Percentiles rank a stretch among this genome's conserved stretches.
Evolutionary conservation across 2,329 filamentous ascomycete genomes (phyloP).

Genomic region (Proliferodiscus dingleyae): DNA sequence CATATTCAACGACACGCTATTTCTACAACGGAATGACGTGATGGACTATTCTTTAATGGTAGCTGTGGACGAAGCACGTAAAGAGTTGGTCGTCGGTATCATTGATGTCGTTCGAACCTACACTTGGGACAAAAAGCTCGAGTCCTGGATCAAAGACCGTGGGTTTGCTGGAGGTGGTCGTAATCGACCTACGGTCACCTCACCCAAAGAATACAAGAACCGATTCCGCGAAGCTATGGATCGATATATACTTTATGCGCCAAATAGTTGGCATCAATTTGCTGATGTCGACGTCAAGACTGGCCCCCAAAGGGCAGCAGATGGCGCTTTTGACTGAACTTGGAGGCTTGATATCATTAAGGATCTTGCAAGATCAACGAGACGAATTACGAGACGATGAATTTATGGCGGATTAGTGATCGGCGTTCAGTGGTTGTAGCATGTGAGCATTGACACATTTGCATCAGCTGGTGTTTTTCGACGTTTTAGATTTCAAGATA

Average conservation of each 20-base stretch:
- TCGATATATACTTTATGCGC: slow-evolving; percentile 54
- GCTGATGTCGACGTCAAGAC: slow-evolving; percentile 2
- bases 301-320: no score
- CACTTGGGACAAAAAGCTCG: slow-evolving; percentile 99
- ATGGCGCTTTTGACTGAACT: no score
- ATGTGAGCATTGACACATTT: no score
- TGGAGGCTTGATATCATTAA: no score
- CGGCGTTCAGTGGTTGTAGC: no score
- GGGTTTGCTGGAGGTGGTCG: slow-evolving; percentile 72
- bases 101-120: slow-evolving; percentile 98
- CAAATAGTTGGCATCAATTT: slow-evolving; percentile 24
- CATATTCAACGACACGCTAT: slow-evolving; percentile 97
- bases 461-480: no score
- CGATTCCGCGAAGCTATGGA: slow-evolving; percentile 96
- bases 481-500: no score
- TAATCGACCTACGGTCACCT: slow-evolving; percentile 90
- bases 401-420: no score
- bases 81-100: slow-evolving; percentile 93
- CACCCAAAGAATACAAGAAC: slow-evolving; percentile 91
- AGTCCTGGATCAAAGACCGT: slow-evolving; percentile 98
- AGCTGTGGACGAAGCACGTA: slow-evolving; percentile 82
- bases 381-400: no score
- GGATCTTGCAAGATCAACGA: no score
- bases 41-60: slow-evolving; percentile 99
- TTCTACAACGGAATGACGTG: slow-evolving; percentile 89